Base-by-base conservation (phyloP, 352 stramenopile genomes). In the Pythium brachiatum region DNA sequence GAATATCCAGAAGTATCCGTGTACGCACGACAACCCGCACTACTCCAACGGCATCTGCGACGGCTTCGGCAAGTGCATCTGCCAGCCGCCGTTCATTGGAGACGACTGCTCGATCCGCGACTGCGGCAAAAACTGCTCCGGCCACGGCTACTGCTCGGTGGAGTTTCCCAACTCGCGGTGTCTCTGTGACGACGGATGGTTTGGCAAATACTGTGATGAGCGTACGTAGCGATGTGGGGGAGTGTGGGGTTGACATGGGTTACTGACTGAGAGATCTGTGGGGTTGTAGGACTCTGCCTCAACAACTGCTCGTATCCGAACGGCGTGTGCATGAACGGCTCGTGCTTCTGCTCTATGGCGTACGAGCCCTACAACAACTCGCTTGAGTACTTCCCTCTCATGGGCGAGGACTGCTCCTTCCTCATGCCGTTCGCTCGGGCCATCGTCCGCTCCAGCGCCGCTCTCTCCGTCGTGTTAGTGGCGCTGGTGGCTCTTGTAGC, bases 301-400 rank as follows among this genome's bases (percentile, higher is more conserved):
- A 98, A 99, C 75, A 99, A 99, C 70, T 99, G 96, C 70, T 97
- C 88, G 56, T 99, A 96, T 60, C 96, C 96, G 21, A 98, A 98
- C 66, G 96, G 96, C 41, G 69, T 87, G 32, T 99, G 96, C 58
- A 64, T 98, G 63, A 92, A 89, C 59, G 81, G 96, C 4, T 77
- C 69, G 36, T 99, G 96, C 81, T 89, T 75, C 56, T 99, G 96
- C 67, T 67, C 75, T 12, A 91, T 96, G 81, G 77, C 97, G 29
- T 98, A 95, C 68, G 88, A 92, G 60, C 96, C 96, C 34, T 99
- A 98, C 76, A 97, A 98, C 75, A 97, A 94, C 66, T 94, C 81
- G 9, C 73, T 87, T 57, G 67, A 82, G 73, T 90, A 90, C 46
- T 76, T 90, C 15, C 83, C 86, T 9, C 71, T 88, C 53, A 86